phyloP scores from a whole-genome alignment of 2,329 filamentous ascomycete genomes.

The Escovopsis sp. region DNA sequence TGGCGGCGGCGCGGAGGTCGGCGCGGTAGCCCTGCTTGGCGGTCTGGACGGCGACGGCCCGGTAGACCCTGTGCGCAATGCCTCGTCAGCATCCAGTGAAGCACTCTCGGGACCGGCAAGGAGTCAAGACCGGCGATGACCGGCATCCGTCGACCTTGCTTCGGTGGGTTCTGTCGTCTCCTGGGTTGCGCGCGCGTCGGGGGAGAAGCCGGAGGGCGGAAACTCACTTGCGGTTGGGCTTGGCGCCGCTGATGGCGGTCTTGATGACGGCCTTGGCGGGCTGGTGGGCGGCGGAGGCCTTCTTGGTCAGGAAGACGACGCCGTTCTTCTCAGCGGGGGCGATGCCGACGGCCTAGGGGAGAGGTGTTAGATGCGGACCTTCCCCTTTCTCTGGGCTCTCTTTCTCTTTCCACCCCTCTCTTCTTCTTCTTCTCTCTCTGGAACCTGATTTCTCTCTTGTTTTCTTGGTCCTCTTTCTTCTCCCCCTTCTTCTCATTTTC shows the following conservation, averaged over 20 bases:
- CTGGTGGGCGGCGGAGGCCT: conserved; percentile 53
- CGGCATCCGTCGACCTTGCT: too few species aligned
- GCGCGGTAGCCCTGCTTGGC: conserved; percentile 76
- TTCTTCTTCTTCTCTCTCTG: too few species aligned
- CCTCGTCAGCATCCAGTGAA: conserved; percentile 10
- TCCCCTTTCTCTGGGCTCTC: too few species aligned
- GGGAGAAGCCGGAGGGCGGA: too few species aligned
- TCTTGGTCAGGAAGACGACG: conserved; percentile 75
- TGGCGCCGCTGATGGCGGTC: conserved; percentile 55
- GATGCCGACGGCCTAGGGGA: conserved; percentile 63
- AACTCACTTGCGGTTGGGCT: conserved; percentile 54
- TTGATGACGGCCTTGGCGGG: conserved; percentile 52
- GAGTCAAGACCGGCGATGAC: too few species aligned
- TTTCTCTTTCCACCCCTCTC: too few species aligned
- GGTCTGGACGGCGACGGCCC: conserved; percentile 65
- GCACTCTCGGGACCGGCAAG: too few species aligned
- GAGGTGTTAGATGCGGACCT: conserved; percentile 4
- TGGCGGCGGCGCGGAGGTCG: conserved; percentile 62
- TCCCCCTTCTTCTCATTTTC: too few species aligned
- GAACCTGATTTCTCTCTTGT: too few species aligned
- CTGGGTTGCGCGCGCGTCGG: too few species aligned
- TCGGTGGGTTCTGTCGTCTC: too few species aligned
- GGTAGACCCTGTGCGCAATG: conserved; percentile 55
- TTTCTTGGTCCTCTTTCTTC: too few species aligned
- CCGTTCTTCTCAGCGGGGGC: conserved; percentile 61